phyloP scores from a whole-genome alignment of 1,139 yeast genomes.

The Magnusiomyces clavatus region DNA sequence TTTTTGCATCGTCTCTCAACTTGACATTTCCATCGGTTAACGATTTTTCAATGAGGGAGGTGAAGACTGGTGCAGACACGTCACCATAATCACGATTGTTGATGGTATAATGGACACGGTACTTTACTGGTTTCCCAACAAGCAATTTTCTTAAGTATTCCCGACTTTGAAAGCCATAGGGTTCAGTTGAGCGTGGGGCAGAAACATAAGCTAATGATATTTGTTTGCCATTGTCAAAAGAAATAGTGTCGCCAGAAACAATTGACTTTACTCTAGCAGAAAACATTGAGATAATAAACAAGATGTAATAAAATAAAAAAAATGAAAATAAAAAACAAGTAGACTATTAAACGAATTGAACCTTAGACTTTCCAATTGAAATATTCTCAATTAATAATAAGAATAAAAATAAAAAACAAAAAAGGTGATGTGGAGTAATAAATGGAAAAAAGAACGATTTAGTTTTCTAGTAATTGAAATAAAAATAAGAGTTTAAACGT shows the following conservation, averaged over 20 bases:
- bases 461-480: background rate
- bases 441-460: background rate
- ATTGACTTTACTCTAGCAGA: constrained; percentile 50
- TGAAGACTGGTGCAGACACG: constrained; percentile 54
- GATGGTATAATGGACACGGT: constrained; percentile 47
- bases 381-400: too few species aligned
- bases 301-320: background rate
- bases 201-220: constrained; percentile 58
- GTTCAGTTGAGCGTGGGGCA: constrained; percentile 42
- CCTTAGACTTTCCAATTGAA: background rate
- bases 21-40: constrained; percentile 55
- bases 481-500: background rate
- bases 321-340: too few species aligned
- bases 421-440: background rate
- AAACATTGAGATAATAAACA: background rate
- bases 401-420: background rate
- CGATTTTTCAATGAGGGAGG: constrained; percentile 50
- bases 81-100: constrained; percentile 68
- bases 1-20: constrained; percentile 47
- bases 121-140: constrained; percentile 61
- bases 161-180: constrained; percentile 47
- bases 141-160: constrained; percentile 57
- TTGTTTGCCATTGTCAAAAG: constrained; percentile 53
- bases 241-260: constrained; percentile 66
- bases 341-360: too few species aligned